phyloP scores from a whole-genome alignment of 257 asterid species.

The Solanum clarkiae region DNA sequence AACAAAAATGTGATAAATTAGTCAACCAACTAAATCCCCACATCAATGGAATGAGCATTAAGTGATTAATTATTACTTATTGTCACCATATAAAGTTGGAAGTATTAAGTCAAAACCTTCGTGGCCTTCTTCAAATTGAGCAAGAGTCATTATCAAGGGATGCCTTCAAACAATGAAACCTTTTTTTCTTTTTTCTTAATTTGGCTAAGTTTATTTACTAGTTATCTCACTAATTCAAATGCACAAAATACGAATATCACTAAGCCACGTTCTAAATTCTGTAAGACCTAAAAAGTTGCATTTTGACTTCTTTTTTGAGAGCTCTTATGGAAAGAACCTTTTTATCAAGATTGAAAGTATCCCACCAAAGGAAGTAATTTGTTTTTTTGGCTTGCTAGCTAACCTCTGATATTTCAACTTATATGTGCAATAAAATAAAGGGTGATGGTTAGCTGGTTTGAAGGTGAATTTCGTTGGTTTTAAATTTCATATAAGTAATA shows the following conservation, averaged over 20 bases:
- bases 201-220: neutral
- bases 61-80: neutral
- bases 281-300: neutral
- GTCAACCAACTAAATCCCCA: neutral
- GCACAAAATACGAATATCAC: constrained; percentile 15
- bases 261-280: constrained; percentile 20
- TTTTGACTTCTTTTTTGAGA: neutral
- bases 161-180: constrained; percentile 1
- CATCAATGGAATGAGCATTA: neutral
- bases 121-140: constrained; percentile 5
- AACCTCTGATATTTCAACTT: neutral
- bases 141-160: constrained; percentile 3
- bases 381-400: neutral
- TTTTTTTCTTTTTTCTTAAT: neutral
- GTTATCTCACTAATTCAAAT: constrained; percentile 12
- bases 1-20: neutral
- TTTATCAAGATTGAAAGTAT: constrained; percentile 25
- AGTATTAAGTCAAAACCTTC: neutral
- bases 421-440: neutral
- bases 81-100: neutral
- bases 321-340: neutral
- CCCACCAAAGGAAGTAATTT: neutral
- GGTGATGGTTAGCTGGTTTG: no score
- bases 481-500: no score
- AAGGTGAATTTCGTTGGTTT: no score